These are phyloP conservation scores for Sclerotinia nivalis DNA, from an alignment of 2,329 filamentous ascomycete genomes.

Conservation along the genomic window DNA sequence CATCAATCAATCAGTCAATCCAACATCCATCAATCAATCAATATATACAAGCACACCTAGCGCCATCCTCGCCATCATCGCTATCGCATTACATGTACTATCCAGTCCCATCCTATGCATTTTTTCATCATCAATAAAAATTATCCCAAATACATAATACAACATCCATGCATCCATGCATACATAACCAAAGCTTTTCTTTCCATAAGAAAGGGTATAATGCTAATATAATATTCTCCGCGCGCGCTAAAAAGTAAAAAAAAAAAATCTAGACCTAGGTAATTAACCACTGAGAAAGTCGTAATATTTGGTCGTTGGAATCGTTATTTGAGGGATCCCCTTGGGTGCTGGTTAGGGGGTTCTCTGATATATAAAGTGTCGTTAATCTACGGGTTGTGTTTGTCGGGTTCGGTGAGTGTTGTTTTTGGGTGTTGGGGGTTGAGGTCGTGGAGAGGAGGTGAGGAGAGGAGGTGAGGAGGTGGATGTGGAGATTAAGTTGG, in stretches of 20 bases:
- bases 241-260: background rate
- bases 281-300: background rate
- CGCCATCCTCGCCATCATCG: constrained; percentile 2
- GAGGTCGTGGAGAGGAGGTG: background rate
- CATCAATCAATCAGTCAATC: background rate
- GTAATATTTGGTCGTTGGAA: constrained; percentile 8
- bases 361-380: background rate
- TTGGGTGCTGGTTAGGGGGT: background rate
- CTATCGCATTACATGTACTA: background rate
- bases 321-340: constrained; percentile 1
- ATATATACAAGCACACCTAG: constrained; percentile 7
- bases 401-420: background rate
- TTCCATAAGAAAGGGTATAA: constrained; percentile 25
- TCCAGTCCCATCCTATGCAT: constrained; percentile 5
- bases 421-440: background rate
- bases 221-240: constrained; percentile 15
- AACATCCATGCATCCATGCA: background rate
- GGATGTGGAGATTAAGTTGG: background rate
- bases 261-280: constrained; percentile 1
- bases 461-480: background rate
- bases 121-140: constrained; percentile 14
- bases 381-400: background rate
- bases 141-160: constrained; percentile 6
- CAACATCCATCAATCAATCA: background rate
- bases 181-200: constrained; percentile 11